Conservation (phyloP, 805 yeast genomes). For the Myxozyma udenii region DNA sequence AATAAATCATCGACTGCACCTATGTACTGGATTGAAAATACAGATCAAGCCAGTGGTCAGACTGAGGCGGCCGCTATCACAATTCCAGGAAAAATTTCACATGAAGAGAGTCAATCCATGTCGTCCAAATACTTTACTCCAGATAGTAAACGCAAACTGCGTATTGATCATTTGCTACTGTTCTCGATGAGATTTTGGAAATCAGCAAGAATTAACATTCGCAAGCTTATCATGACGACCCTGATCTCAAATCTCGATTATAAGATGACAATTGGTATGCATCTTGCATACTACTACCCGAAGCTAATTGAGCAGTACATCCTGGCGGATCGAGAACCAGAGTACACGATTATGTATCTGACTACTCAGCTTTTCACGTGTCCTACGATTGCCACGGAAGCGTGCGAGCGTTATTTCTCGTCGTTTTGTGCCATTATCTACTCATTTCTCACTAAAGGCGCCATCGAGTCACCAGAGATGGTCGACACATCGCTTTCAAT, state of each 20-base stretch:
- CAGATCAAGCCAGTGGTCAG: background rate
- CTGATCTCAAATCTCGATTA: constrained; percentile 58
- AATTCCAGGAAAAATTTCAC: background rate
- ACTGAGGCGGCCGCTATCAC: constrained; percentile 2
- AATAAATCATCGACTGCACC: constrained; percentile 1
- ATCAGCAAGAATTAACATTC: constrained; percentile 52
- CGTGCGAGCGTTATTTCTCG: constrained; percentile 58
- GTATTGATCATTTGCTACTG: constrained; percentile 41
- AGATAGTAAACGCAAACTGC: background rate
- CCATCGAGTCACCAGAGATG: constrained; percentile 46
- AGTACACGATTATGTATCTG: constrained; percentile 66
- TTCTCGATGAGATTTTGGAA: constrained; percentile 76
- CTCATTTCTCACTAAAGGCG: constrained; percentile 57
- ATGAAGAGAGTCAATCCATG: constrained; percentile 2
- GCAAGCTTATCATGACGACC: constrained; percentile 62
- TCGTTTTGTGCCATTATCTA: constrained; percentile 61
- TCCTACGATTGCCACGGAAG: constrained; percentile 69
- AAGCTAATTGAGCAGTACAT: constrained; percentile 66
- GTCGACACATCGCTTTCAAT: constrained; percentile 38
- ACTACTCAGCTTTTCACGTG: constrained; percentile 88
- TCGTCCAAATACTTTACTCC: background rate
- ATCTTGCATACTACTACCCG: constrained; percentile 82
- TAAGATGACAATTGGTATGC: constrained; percentile 62
- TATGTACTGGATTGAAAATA: constrained; percentile 8
- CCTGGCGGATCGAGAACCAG: constrained; percentile 82